Evolutionary conservation across 2,329 filamentous ascomycete species (phyloP).

Genomic region (Xylariaceae sp.): DNA sequence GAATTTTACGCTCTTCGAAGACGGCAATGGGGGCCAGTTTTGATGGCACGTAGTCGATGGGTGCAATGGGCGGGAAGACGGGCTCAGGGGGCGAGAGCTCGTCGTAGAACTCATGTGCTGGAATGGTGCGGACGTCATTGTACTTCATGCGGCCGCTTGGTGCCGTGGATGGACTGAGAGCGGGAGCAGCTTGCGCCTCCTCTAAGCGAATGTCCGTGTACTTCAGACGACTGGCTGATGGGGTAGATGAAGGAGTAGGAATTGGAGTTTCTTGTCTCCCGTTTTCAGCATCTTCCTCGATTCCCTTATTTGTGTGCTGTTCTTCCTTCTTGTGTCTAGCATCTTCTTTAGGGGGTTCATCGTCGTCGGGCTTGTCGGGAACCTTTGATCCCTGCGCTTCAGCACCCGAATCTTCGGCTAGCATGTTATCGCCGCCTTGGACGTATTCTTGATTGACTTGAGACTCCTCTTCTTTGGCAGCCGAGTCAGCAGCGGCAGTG

Average conservation of each 20-base stretch:
- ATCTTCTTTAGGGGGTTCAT: background rate
- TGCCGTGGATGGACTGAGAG: background rate
- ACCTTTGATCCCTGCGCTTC: background rate
- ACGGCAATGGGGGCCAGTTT: slow-evolving; percentile 30
- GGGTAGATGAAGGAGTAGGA: background rate
- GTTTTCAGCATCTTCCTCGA: background rate
- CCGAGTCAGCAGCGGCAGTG: background rate
- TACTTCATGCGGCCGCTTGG: background rate
- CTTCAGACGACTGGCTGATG: background rate
- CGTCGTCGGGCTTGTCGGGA: too few species aligned
- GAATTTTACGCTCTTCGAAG: slow-evolving; percentile 30
- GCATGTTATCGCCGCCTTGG: background rate
- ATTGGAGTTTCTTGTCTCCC: background rate
- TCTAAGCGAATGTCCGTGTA: slow-evolving; percentile 8
- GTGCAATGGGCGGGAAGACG: slow-evolving; percentile 28
- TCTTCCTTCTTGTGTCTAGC: background rate
- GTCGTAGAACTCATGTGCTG: slow-evolving; percentile 19
- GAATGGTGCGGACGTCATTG: slow-evolving; percentile 23
- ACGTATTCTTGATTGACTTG: background rate
- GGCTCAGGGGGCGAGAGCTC: background rate
- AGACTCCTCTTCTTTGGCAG: background rate
- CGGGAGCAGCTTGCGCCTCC: background rate
- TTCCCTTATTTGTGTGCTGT: background rate
- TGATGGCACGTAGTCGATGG: slow-evolving; percentile 37
- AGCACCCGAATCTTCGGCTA: background rate